Conservation (phyloP, 345 rosid species). For the Lepidium africanum region DNA sequence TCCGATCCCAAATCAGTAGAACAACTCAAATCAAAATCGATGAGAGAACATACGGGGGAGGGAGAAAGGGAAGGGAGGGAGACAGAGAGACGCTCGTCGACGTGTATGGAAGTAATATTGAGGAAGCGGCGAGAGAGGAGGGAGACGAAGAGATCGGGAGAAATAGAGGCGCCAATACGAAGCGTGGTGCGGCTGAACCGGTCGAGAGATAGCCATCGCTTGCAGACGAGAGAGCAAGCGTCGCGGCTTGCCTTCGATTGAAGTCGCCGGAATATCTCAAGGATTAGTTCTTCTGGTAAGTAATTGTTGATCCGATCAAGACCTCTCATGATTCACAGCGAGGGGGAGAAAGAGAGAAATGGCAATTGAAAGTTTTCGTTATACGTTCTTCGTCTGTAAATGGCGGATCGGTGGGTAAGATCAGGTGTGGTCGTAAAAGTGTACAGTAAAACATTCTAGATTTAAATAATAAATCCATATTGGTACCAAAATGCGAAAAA, state of each 20-base stretch:
- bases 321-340: constrained; percentile 46
- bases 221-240: constrained; percentile 88
- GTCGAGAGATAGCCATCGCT: constrained; percentile 75
- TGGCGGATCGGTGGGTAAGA: neutral
- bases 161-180: constrained; percentile 73
- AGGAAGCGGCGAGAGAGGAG: constrained; percentile 71
- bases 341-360: neutral
- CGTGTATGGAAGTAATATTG: constrained; percentile 45
- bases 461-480: too few relatives aligned
- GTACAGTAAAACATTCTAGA: neutral
- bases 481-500: too few relatives aligned
- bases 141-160: constrained; percentile 51
- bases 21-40: neutral
- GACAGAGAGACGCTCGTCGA: constrained; percentile 71
- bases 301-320: constrained; percentile 61
- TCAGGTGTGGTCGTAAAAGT: neutral
- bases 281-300: constrained; percentile 74
- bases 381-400: neutral
- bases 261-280: constrained; percentile 65
- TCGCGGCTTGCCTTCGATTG: constrained; percentile 61
- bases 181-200: constrained; percentile 77
- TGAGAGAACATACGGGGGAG: constrained; percentile 12
- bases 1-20: neutral
- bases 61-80: constrained; percentile 36
- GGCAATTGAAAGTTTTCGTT: neutral